A percentile compares a stretch with the other conserved stretches of the same genome.
Evolutionary conservation across 805 yeast species (phyloP).

Genomic region (Metschnikowia baotianmanensis): DNA sequence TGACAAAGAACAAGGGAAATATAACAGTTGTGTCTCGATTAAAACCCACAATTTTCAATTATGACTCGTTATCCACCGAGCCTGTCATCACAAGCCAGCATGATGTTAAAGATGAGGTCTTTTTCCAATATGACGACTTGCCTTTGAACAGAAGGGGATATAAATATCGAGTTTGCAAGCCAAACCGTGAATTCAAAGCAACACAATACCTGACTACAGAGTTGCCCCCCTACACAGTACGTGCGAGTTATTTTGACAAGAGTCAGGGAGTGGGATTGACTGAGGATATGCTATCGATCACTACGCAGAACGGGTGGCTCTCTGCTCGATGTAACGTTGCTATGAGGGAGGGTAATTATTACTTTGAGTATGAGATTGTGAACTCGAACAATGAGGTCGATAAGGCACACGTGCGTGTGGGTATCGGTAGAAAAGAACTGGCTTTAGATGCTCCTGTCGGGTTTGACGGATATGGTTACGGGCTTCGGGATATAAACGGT

Average conservation of each 20-base stretch:
- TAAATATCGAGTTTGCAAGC: conserved; percentile 75
- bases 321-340: conserved; percentile 72
- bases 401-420: conserved; percentile 70
- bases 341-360: conserved; percentile 75
- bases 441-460: conserved; percentile 95
- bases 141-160: conserved; percentile 81
- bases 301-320: conserved; percentile 76
- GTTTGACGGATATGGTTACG: conserved; percentile 91
- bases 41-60: conserved; percentile 33
- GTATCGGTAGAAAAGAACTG: conserved; percentile 82
- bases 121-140: conserved; percentile 63
- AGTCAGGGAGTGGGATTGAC: conserved; percentile 50
- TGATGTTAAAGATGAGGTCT: conserved; percentile 21
- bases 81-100: conserved; percentile 16
- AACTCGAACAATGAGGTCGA: conserved; percentile 47
- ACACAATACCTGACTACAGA: conserved; percentile 71
- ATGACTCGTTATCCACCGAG: conserved; percentile 11
- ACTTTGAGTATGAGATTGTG: conserved; percentile 69
- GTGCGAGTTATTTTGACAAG: conserved; percentile 67
- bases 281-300: conserved; percentile 38
- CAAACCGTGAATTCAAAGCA: conserved; percentile 57
- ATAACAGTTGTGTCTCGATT: conserved; percentile 35
- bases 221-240: conserved; percentile 57
- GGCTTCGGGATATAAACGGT: conserved; percentile 75
- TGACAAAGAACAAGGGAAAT: conserved; percentile 28